These are phyloP conservation scores for Sphagnum contortum DNA, from an alignment of 225 moss, liverwort and hornwort species.

Conservation along the genomic window DNA sequence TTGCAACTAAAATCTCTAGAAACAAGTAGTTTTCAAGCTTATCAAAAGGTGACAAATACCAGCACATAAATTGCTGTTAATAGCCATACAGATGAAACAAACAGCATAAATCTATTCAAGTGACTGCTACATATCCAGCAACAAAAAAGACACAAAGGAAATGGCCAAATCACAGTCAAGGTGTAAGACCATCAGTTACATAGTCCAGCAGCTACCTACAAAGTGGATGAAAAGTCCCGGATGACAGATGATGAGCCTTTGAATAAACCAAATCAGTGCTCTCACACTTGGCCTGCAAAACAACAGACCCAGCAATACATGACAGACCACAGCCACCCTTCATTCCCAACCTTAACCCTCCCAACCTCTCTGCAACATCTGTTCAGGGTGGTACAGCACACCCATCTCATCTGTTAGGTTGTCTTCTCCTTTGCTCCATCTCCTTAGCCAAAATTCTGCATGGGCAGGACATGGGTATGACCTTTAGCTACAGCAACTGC, in stretches of 20 bases:
- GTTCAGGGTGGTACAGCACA: slow-evolving; percentile 4
- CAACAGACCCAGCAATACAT: slow-evolving; percentile 27
- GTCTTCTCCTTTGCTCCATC: slow-evolving; percentile 24
- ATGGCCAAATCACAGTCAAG: slow-evolving; percentile 4
- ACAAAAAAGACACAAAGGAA: slow-evolving; percentile 1
- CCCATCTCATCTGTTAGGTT: background rate
- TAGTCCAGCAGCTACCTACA: slow-evolving; percentile 19
- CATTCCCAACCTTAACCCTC: slow-evolving; percentile 21
- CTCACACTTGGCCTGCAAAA: slow-evolving; percentile 43
- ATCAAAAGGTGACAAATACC: too few species aligned
- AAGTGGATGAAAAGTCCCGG: slow-evolving; percentile 7
- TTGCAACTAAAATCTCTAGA: too few species aligned
- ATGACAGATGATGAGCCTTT: slow-evolving; percentile 24
- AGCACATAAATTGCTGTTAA: too few species aligned
- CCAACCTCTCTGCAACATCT: slow-evolving; percentile 17
- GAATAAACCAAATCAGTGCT: slow-evolving; percentile 8
- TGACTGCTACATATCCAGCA: too few species aligned
- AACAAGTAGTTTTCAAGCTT: too few species aligned
- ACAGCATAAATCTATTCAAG: too few species aligned
- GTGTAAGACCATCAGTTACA: slow-evolving; percentile 5
- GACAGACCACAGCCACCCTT: slow-evolving; percentile 38
- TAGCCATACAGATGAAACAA: too few species aligned
- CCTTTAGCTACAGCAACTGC: slow-evolving; percentile 20
- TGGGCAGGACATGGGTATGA: slow-evolving; percentile 21
- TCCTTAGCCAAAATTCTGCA: slow-evolving; percentile 25